Percentiles rank a stretch among this genome's conserved stretches.
Conservation (phyloP, 2,329 filamentous ascomycete species). For the Pyrenochaeta sp. region DNA sequence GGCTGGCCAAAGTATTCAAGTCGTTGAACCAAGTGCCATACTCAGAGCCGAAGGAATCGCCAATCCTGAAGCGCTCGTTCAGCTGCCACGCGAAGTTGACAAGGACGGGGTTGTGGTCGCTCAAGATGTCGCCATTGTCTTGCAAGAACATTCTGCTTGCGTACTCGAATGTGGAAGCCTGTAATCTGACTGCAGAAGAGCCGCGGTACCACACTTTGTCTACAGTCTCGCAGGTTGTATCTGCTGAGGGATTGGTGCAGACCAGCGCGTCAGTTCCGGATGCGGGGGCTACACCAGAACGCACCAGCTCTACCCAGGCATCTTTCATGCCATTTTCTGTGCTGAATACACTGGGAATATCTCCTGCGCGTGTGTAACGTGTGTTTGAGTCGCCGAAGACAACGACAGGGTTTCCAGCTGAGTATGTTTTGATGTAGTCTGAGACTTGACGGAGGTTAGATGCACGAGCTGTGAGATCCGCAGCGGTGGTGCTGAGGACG, state of each 20-base stretch:
- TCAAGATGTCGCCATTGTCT: constrained; percentile 62
- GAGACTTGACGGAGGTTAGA: constrained; percentile 67
- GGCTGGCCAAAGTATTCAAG: constrained; percentile 49
- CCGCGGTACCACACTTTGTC: constrained; percentile 71
- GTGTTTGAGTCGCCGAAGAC: constrained; percentile 72
- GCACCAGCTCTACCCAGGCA: constrained; percentile 65
- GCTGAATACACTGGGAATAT: constrained; percentile 62
- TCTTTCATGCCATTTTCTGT: constrained; percentile 63
- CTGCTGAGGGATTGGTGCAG: constrained; percentile 65
- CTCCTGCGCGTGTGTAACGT: constrained; percentile 65
- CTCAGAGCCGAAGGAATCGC: constrained; percentile 57
- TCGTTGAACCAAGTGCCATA: constrained; percentile 65
- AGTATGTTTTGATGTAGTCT: constrained; percentile 64
- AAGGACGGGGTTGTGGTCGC: constrained; percentile 71
- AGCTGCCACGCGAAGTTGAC: constrained; percentile 56
- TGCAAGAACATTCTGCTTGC: constrained; percentile 65
- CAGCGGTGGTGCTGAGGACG: constrained; percentile 51
- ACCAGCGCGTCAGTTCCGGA: constrained; percentile 42
- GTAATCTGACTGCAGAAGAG: constrained; percentile 55
- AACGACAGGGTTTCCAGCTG: constrained; percentile 67
- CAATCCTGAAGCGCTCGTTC: constrained; percentile 20
- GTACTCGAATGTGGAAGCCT: constrained; percentile 63
- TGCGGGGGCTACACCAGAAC: constrained; percentile 24
- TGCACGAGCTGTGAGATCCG: constrained; percentile 64
- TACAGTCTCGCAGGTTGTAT: constrained; percentile 66